Conservation (phyloP, 768 basidiomycete species). For the Suillus luteus region DNA sequence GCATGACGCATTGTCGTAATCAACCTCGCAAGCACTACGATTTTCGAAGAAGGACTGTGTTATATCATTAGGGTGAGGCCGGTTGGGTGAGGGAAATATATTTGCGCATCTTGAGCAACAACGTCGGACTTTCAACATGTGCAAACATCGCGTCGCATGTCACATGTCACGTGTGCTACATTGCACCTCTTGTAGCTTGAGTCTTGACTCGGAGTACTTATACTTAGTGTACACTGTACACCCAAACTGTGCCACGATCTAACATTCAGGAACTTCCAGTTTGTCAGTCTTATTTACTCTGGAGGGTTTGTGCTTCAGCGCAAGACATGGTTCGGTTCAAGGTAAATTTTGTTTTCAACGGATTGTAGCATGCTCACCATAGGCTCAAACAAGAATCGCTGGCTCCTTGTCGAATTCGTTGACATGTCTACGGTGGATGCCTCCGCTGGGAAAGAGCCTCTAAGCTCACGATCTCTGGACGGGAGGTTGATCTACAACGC, state of each 20-base stretch:
- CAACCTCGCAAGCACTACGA: no score
- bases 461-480: conserved; percentile 39
- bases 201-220: no score
- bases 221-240: no score
- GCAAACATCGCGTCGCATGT: no score
- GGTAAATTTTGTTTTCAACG: not conserved
- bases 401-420: conserved; percentile 83
- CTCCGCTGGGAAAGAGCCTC: conserved; percentile 14
- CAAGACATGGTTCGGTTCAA: conserved; percentile 5
- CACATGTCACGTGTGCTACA: no score
- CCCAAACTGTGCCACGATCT: not conserved
- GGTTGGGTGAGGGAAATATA: no score
- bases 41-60: no score
- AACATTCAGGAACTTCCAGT: not conserved
- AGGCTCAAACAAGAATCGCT: conserved; percentile 63
- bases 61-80: no score
- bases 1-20: no score
- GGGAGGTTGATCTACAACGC: conserved; percentile 70
- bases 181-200: no score
- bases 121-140: no score
- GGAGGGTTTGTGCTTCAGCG: not conserved
- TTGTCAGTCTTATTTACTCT: not conserved
- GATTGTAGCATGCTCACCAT: not conserved
- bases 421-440: conserved; percentile 25
- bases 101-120: no score